Evolutionary conservation across 768 basidiomycete species (phyloP).

Genomic region (Porpolomopsis calyptriformis): DNA sequence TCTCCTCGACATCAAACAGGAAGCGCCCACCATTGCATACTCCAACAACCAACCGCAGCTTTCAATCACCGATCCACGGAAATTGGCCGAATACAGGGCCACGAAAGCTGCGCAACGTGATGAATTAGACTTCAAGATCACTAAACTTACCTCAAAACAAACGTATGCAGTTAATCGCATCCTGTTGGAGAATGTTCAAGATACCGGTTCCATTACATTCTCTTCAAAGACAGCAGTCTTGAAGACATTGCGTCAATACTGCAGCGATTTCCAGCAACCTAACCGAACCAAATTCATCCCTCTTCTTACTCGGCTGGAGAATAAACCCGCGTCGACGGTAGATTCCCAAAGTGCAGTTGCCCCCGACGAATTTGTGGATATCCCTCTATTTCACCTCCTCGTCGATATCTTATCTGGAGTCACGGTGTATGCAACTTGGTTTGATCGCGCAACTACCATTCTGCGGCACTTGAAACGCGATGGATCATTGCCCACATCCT

Average conservation of each 20-base stretch:
- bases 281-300: too few species aligned
- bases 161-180: conserved; percentile 22
- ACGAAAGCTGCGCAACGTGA: conserved; percentile 16
- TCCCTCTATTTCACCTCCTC: background rate
- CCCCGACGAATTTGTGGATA: background rate
- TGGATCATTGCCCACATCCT: background rate
- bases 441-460: background rate
- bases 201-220: conserved; percentile 18
- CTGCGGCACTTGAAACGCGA: background rate
- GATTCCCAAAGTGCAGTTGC: background rate
- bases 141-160: conserved; percentile 18
- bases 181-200: conserved; percentile 17
- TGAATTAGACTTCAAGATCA: conserved; percentile 20
- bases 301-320: too few species aligned
- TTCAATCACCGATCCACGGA: background rate
- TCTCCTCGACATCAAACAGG: background rate
- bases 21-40: background rate
- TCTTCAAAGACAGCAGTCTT: conserved; percentile 16
- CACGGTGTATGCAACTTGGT: background rate
- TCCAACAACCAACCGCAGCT: background rate
- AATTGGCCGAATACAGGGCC: conserved; percentile 13
- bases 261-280: background rate
- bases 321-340: background rate
- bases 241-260: conserved; percentile 12
- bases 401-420: background rate